These are phyloP conservation scores for Angomonas deanei DNA, from an alignment of 208 protist genomes.

Conservation along the genomic window DNA sequence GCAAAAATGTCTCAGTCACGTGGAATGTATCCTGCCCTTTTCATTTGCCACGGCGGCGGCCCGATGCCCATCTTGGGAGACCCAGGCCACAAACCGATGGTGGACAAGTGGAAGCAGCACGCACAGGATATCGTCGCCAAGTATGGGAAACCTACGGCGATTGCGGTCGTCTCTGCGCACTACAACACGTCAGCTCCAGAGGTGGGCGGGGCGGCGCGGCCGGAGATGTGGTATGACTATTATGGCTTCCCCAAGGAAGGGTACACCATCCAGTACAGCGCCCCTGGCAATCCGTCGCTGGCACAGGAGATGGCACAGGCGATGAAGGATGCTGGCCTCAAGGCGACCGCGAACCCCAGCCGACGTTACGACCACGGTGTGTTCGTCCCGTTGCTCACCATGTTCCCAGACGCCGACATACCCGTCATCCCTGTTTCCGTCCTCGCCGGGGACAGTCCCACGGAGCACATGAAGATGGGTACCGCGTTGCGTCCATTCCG, in stretches of 20 bases:
- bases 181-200: slow-evolving; percentile 47
- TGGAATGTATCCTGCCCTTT: slow-evolving; percentile 69
- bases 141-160: slow-evolving; percentile 43
- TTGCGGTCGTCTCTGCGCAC: slow-evolving; percentile 83
- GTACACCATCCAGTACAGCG: slow-evolving; percentile 75
- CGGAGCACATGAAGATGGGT: slow-evolving; percentile 67
- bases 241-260: slow-evolving; percentile 70
- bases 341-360: slow-evolving; percentile 23
- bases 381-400: slow-evolving; percentile 73
- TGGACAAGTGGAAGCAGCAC: slow-evolving; percentile 32
- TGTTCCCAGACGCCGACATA: slow-evolving; percentile 84
- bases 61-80: slow-evolving; percentile 60
- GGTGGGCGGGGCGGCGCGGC: slow-evolving; percentile 26
- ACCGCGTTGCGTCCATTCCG: slow-evolving; percentile 54
- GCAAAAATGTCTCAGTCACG: no score
- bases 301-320: slow-evolving; percentile 27
- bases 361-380: slow-evolving; percentile 84
- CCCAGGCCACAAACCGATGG: slow-evolving; percentile 21
- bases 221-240: slow-evolving; percentile 85
- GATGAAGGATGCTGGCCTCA: slow-evolving; percentile 25
- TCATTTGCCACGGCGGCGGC: slow-evolving; percentile 65
- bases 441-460: slow-evolving; percentile 36
- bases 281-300: slow-evolving; percentile 32
- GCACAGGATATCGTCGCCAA: slow-evolving; percentile 21
- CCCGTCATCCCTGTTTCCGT: slow-evolving; percentile 84